phyloP scores from a whole-genome alignment of 2,329 filamentous ascomycete genomes.

The Hypoxylon sp. region DNA sequence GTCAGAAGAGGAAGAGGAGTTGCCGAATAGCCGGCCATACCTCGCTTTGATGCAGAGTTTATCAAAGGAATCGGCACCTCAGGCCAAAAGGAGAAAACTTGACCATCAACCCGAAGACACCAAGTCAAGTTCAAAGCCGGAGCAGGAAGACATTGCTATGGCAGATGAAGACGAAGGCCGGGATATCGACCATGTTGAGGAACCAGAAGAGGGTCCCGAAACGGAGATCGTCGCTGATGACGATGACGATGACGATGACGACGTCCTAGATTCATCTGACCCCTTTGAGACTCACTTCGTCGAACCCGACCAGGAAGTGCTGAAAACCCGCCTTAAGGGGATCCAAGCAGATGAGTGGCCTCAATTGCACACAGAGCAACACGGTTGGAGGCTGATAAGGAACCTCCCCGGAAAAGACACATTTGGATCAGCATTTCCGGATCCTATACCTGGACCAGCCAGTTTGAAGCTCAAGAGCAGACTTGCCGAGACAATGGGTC shows the following conservation, averaged over 20 bases:
- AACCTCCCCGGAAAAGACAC: constrained; percentile 59
- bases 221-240: constrained; percentile 51
- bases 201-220: constrained; percentile 61
- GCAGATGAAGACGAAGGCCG: constrained; percentile 51
- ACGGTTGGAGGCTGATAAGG: constrained; percentile 61
- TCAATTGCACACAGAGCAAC: constrained; percentile 59
- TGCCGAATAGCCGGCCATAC: constrained; percentile 62
- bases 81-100: constrained; percentile 69
- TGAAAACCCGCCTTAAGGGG: constrained; percentile 65
- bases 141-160: constrained; percentile 47
- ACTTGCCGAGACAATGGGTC: constrained; percentile 66
- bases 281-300: constrained; percentile 87
- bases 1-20: constrained; percentile 57
- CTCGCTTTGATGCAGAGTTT: constrained; percentile 69
- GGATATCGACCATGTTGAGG: constrained; percentile 59
- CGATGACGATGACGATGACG: constrained; percentile 62
- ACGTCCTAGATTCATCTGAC: constrained; percentile 65
- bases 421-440: constrained; percentile 50
- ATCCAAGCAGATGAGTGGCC: constrained; percentile 64
- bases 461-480: constrained; percentile 77
- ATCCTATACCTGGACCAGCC: constrained; percentile 55
- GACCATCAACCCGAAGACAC: constrained; percentile 52
- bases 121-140: constrained; percentile 37
- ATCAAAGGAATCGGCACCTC: constrained; percentile 56
- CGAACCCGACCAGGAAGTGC: constrained; percentile 70